These are phyloP conservation scores for Keithomyces neogunnii DNA, from an alignment of 2,329 filamentous ascomycete genomes.

Conservation along the genomic window DNA sequence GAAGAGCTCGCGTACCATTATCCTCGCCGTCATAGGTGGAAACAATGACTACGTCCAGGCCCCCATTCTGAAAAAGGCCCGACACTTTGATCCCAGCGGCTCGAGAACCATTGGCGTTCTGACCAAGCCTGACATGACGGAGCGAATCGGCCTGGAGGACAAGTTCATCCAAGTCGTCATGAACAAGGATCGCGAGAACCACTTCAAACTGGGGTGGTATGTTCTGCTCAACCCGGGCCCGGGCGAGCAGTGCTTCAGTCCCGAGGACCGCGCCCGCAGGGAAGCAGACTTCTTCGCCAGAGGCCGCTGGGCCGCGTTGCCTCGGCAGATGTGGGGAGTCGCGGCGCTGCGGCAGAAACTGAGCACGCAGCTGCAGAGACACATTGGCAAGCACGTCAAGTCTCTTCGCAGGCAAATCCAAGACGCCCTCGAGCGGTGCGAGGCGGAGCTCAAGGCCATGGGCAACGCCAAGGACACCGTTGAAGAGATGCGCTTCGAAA, in stretches of 20 bases:
- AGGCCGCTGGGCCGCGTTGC: slow-evolving; percentile 40
- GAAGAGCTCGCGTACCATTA: slow-evolving; percentile 47
- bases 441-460: slow-evolving; percentile 40
- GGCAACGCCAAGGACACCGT: slow-evolving; percentile 42
- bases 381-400: slow-evolving; percentile 44
- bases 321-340: slow-evolving; percentile 38
- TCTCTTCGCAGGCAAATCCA: slow-evolving; percentile 42
- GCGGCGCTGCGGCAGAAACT: slow-evolving; percentile 38
- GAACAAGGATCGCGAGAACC: slow-evolving; percentile 40
- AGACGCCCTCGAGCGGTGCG: slow-evolving; percentile 38
- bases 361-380: slow-evolving; percentile 40
- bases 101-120: slow-evolving; percentile 42
- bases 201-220: slow-evolving; percentile 44
- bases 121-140: slow-evolving; percentile 41
- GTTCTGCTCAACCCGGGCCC: slow-evolving; percentile 41
- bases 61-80: slow-evolving; percentile 41
- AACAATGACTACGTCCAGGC: slow-evolving; percentile 49
- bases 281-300: slow-evolving; percentile 41
- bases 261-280: slow-evolving; percentile 30
- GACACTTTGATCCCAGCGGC: slow-evolving; percentile 40
- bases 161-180: slow-evolving; percentile 45
- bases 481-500: slow-evolving; percentile 44
- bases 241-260: slow-evolving; percentile 34
- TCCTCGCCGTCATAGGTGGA: slow-evolving; percentile 47
- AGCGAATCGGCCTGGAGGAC: slow-evolving; percentile 43